phyloP scores from a whole-genome alignment of 1,139 yeast species.

The Yamadazyma friedrichii region DNA sequence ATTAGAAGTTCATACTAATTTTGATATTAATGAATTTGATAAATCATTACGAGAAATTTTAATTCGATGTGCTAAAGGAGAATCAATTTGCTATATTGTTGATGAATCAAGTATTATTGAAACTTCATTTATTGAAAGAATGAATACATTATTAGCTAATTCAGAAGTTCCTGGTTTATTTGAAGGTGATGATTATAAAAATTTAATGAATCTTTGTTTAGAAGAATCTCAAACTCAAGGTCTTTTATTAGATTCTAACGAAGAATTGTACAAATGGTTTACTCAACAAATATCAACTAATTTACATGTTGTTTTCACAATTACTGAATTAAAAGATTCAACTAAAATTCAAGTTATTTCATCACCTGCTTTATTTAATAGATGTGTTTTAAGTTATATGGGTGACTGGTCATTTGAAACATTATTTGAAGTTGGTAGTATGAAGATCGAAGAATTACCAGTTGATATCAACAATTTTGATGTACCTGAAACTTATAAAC shows the following conservation, averaged over 20 bases:
- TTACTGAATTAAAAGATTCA: constrained; percentile 52
- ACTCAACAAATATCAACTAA: constrained; percentile 64
- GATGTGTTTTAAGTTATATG: constrained; percentile 91
- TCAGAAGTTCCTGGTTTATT: constrained; percentile 92
- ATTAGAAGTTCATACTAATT: constrained; percentile 56
- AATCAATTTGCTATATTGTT: constrained; percentile 67
- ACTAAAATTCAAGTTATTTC: constrained; percentile 48
- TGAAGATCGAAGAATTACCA: constrained; percentile 46
- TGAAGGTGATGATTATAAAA: constrained; percentile 66
- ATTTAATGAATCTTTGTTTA: constrained; percentile 55
- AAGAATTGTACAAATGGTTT: constrained; percentile 78
- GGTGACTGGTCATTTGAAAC: constrained; percentile 72
- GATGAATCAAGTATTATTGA: constrained; percentile 81
- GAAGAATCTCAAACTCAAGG: constrained; percentile 65
- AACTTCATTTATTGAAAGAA: constrained; percentile 80
- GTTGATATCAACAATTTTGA: constrained; percentile 46
- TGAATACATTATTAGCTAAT: constrained; percentile 89
- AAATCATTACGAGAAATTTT: constrained; percentile 56
- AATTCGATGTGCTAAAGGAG: constrained; percentile 48
- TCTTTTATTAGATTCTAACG: constrained; percentile 61
- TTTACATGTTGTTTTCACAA: constrained; percentile 80
- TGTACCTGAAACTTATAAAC: constrained; percentile 25
- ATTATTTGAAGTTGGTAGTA: constrained; percentile 48
- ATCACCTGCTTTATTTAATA: constrained; percentile 88
- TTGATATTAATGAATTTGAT: constrained; percentile 66